A percentile compares a stretch with the other conserved stretches of the same genome.
Evolutionary conservation across 306 rosid species (phyloP).

Genomic region (Trifolium pratense): DNA sequence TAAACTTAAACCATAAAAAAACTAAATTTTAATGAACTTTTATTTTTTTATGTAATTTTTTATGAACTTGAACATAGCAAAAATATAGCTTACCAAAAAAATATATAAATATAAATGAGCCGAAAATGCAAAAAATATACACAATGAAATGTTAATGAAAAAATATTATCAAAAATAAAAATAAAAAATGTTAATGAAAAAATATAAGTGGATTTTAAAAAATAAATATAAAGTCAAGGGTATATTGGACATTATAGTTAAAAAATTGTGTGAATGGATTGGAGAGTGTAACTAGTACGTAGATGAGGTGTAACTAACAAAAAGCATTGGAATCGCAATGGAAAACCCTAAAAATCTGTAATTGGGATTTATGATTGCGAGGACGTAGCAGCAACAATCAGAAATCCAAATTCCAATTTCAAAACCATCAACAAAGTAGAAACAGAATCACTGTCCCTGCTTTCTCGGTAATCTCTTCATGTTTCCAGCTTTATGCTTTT

Average conservation of each 20-base stretch:
- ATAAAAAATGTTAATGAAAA: too few relatives aligned
- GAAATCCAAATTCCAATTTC: constrained; percentile 31
- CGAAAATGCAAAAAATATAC: too few relatives aligned
- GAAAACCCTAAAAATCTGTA: background rate
- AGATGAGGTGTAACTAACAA: background rate
- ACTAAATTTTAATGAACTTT: too few relatives aligned
- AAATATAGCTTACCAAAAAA: too few relatives aligned
- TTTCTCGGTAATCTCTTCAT: constrained; percentile 35
- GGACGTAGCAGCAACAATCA: background rate
- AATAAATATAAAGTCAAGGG: background rate
- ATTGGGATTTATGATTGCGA: background rate
- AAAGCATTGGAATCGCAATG: background rate
- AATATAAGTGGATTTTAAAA: too few relatives aligned
- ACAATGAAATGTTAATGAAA: too few relatives aligned
- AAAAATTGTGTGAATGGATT: too few relatives aligned
- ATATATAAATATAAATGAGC: too few relatives aligned
- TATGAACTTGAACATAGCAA: too few relatives aligned
- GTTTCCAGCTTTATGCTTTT: constrained; percentile 13
- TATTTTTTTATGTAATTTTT: too few relatives aligned
- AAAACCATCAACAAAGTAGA: background rate
- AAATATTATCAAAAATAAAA: too few relatives aligned
- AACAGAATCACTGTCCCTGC: constrained; percentile 11
- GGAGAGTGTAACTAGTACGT: background rate
- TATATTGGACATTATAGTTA: background rate
- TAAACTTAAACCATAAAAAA: too few relatives aligned